phyloP scores from a whole-genome alignment of 2,329 filamentous ascomycete genomes.

The Xylogone sp. region DNA sequence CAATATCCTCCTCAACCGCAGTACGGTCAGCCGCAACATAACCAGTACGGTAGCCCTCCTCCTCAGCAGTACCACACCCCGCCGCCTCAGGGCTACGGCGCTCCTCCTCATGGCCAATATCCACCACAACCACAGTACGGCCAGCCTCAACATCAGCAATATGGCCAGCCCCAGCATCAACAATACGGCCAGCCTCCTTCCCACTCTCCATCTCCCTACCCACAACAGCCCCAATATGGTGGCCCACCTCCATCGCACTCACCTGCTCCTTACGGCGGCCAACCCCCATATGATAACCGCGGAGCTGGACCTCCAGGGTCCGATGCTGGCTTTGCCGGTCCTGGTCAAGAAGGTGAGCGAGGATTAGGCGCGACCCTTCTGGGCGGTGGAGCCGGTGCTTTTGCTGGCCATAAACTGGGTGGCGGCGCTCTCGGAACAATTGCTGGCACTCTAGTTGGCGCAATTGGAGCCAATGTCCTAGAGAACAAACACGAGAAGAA shows the following conservation, averaged over 20 bases:
- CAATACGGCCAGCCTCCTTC: constrained; percentile 19
- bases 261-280: constrained; percentile 7
- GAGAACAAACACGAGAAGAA: constrained; percentile 38
- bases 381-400: constrained; percentile 50
- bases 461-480: constrained; percentile 50
- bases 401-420: constrained; percentile 50
- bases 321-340: constrained; percentile 8
- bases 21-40: constrained; percentile 1
- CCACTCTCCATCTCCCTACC: constrained; percentile 16
- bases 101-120: constrained; percentile 9
- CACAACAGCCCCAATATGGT: constrained; percentile 20
- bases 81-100: constrained; percentile 10
- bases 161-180: constrained; percentile 15
- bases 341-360: constrained; percentile 41
- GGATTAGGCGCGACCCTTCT: constrained; percentile 51
- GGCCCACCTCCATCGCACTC: constrained; percentile 16
- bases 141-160: constrained; percentile 11
- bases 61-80: constrained; percentile 1
- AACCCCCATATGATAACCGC: constrained; percentile 10
- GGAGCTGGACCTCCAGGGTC: constrained; percentile 8
- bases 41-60: not conserved
- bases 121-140: constrained; percentile 8
- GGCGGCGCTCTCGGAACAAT: constrained; percentile 50
- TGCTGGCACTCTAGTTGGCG: constrained; percentile 49
- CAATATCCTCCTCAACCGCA: constrained; percentile 4